These are phyloP conservation scores for Mycosarcoma maydis DNA, from an alignment of 1,284 basidiomycete species.

Conservation along the genomic window DNA sequence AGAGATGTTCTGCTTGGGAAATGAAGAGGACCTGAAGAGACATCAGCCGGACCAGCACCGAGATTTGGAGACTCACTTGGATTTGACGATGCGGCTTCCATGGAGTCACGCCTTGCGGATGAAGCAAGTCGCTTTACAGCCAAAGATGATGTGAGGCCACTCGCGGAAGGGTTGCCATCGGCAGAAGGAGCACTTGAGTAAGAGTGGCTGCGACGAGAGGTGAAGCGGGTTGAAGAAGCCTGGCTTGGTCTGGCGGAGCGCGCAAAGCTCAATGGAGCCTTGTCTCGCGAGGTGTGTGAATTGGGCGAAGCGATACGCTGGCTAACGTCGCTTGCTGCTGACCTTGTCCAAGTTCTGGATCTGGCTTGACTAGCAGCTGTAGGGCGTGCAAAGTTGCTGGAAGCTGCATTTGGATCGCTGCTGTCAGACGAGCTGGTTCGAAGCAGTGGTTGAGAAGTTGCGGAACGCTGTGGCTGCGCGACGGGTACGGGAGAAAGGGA, in stretches of 20 bases:
- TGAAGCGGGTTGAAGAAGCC: conserved; percentile 15
- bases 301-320: background rate
- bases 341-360: conserved; percentile 24
- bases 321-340: conserved; percentile 27
- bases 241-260: conserved; percentile 13
- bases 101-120: conserved; percentile 11
- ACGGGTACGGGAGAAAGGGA: conserved; percentile 16
- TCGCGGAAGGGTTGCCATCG: conserved; percentile 2
- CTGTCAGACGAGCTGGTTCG: conserved; percentile 15
- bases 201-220: conserved; percentile 32
- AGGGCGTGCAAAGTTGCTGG: conserved; percentile 45
- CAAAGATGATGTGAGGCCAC: background rate
- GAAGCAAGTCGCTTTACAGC: conserved; percentile 6
- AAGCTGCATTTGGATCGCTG: background rate
- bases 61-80: conserved; percentile 16
- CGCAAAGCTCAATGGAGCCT: background rate
- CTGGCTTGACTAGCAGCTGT: conserved; percentile 53
- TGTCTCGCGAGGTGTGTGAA: conserved; percentile 12
- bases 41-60: background rate
- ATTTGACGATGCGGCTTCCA: conserved; percentile 9
- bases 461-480: background rate
- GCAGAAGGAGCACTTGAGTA: conserved; percentile 18
- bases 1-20: conserved; percentile 38
- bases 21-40: conserved; percentile 16
- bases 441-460: conserved; percentile 13